phyloP scores from a whole-genome alignment of 148 eudicot species.

The Diospyros lotus region DNA sequence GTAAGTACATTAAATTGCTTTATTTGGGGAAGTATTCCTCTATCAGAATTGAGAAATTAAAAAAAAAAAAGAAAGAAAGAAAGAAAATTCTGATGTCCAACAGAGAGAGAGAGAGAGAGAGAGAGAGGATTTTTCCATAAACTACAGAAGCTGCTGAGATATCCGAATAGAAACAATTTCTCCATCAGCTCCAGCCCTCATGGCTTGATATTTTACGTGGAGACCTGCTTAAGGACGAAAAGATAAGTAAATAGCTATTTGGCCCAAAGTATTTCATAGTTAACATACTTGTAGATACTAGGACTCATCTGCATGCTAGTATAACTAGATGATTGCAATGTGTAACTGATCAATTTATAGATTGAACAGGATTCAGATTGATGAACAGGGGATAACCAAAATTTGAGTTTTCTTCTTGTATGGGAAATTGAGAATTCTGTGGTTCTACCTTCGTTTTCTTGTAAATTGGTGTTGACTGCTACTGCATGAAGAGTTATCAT shows the following conservation, averaged over 20 bases:
- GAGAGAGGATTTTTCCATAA: background rate
- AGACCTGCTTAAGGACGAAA: constrained; percentile 44
- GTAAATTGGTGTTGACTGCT: constrained; percentile 89
- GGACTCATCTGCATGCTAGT: too few species aligned
- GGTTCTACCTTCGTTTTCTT: constrained; percentile 65
- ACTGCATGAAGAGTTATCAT: constrained; percentile 73
- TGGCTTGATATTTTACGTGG: constrained; percentile 65
- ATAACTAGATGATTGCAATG: background rate
- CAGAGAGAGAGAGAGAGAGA: background rate
- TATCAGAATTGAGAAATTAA: background rate
- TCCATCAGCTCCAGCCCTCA: constrained; percentile 70
- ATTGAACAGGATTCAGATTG: background rate
- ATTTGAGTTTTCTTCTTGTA: background rate
- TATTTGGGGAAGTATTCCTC: background rate
- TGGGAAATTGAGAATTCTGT: background rate
- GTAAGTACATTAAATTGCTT: background rate
- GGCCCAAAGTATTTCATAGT: too few species aligned
- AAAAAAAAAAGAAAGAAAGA: background rate
- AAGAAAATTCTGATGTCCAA: constrained; percentile 1
- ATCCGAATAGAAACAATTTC: constrained; percentile 70
- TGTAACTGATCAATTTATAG: background rate
- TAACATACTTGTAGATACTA: too few species aligned
- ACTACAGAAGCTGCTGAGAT: constrained; percentile 81
- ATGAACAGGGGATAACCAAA: background rate
- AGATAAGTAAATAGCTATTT: background rate